Evolutionary conservation across 495 filamentous ascomycete genomes (phyloP), one percentile per base, ranked within the genome.

Genomic region (Arthonia radiata): DNA sequence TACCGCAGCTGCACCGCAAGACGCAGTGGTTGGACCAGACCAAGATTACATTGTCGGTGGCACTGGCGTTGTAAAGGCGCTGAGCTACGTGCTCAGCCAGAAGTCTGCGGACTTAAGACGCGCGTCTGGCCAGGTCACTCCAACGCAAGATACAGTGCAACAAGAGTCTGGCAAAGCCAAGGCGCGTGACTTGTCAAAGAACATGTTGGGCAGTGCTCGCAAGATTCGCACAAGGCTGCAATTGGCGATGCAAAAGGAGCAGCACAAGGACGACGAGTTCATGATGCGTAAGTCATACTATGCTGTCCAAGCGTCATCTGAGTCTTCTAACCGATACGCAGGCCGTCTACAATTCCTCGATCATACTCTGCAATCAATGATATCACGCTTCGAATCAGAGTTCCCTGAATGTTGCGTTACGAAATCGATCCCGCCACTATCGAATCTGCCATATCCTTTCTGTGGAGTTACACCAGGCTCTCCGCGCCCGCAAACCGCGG

Each of bases 1-100:
- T 11, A 73, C 78, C 15, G n/a, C n/a, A n/a, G n/a, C n/a, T n/a
- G n/a, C n/a, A n/a, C n/a, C n/a, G n/a, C n/a, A n/a, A n/a, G n/a
- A n/a, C n/a, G n/a, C n/a, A n/a, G n/a, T n/a, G n/a, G n/a, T n/a
- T n/a, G n/a, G n/a, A n/a, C 77, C 82, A 1, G 79, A 89, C 35
- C 74, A 89, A 24, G 78, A 93, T 41, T 92, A 94, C 47, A 79
- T 94, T 21, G 80, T 97, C 39, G 81, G 82, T 19, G 82, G 83
- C 12, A 91, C 82, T 0, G 86, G 83, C 33, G 77, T 97, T 0
- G 86, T 91, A 18, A 90, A 93, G 47, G 82, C 81, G 13, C 53
- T 97, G 28, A 73, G 79, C 25, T 80, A 89, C 24, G 90, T 80
- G 37, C 58, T 97, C 17, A 69, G 73, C 29, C 89, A 90, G 36